Evolutionary conservation across 768 basidiomycete genomes (phyloP), one percentile per base, ranked within the genome.

Genomic region (Xerocomellus amylosporus): DNA sequence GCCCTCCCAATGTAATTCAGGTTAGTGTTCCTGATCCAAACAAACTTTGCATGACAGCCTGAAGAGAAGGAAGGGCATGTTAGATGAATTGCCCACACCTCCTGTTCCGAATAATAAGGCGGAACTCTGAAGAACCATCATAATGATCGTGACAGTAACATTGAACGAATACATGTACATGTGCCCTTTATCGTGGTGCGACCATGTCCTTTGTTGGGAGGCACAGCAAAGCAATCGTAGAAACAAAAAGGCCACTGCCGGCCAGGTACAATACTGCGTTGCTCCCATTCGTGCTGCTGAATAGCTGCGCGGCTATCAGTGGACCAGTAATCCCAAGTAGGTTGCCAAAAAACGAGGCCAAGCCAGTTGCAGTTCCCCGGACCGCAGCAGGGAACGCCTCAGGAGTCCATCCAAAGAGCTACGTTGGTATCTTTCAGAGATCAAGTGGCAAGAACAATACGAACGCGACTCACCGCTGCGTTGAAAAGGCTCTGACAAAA

Each of bases 321-420:
- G 46, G 26, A 6, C 31, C 44, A 13, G 13, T 40, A 4, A 60
- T 53, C 3, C 33, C 54, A 33, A 60, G 5, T 5, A 61, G 1
- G n/a, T 17, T 50, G n/a, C 36, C 58, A 22, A 47, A 47, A 17
- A 48, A 60, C 4, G n/a, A 8, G 9, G 58, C 47, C 26, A 53
- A 37, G 5, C 60, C 58, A 1, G 54, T 50, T 2, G 48, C 60
- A 33, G 60, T 61, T 12, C 60, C 60, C 33, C 60, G 51, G 5
- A 61, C 54, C 15, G 58, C 50, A 19, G 37, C 5, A 19, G 60
- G 60, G 33, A 61, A 61, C 17, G 60, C 53, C 33, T 61, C 60
- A 3, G 60, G 60, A 22, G 51, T 61, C 60, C 60, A 61, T 31
- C 60, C 58, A 3, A 40, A 30, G 54, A 59, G 47, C 59, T 61